Evolutionary conservation across 2,329 filamentous ascomycete genomes (phyloP).

Genomic region (Lasiodiplodia sp.): DNA sequence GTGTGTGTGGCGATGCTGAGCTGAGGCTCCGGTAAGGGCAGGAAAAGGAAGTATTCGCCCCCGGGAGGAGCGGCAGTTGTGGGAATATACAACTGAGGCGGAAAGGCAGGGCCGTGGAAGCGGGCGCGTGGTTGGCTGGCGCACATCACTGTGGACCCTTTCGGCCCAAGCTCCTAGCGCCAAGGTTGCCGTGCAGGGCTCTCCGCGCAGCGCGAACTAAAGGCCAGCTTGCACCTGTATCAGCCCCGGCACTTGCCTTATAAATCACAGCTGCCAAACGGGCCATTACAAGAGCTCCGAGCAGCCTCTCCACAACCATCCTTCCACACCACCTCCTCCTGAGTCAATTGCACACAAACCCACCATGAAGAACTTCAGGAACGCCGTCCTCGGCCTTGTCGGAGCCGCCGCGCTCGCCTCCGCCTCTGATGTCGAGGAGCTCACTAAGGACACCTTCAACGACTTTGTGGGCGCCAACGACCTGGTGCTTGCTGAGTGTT

Average conservation of each 20-base stretch:
- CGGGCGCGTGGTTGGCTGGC: slow-evolving; percentile 6
- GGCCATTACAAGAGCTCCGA: slow-evolving; percentile 22
- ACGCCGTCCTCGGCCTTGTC: slow-evolving; percentile 49
- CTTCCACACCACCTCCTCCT: slow-evolving; percentile 9
- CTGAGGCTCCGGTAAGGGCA: slow-evolving; percentile 1
- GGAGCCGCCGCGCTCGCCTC: slow-evolving; percentile 66
- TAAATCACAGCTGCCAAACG: slow-evolving; percentile 21
- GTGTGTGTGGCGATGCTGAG: not conserved
- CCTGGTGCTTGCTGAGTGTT: slow-evolving; percentile 93
- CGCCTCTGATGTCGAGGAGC: slow-evolving; percentile 80
- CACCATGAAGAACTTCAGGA: slow-evolving; percentile 36
- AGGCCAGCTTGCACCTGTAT: slow-evolving; percentile 28
- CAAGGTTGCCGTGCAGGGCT: slow-evolving; percentile 24
- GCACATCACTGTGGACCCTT: slow-evolving; percentile 19
- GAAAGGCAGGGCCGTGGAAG: slow-evolving; percentile 13
- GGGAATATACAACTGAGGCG: not conserved
- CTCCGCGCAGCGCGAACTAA: slow-evolving; percentile 22
- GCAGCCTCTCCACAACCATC: slow-evolving; percentile 10
- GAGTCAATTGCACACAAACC: slow-evolving; percentile 9
- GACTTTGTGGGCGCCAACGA: slow-evolving; percentile 85
- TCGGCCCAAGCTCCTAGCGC: slow-evolving; percentile 27
- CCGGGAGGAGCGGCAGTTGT: slow-evolving; percentile 4
- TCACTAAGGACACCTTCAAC: slow-evolving; percentile 87
- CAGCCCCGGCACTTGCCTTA: slow-evolving; percentile 25
- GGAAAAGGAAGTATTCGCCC: not conserved